Evolutionary conservation across 441 rosid genomes (phyloP).

Genomic region (Mallotus repandus): DNA sequence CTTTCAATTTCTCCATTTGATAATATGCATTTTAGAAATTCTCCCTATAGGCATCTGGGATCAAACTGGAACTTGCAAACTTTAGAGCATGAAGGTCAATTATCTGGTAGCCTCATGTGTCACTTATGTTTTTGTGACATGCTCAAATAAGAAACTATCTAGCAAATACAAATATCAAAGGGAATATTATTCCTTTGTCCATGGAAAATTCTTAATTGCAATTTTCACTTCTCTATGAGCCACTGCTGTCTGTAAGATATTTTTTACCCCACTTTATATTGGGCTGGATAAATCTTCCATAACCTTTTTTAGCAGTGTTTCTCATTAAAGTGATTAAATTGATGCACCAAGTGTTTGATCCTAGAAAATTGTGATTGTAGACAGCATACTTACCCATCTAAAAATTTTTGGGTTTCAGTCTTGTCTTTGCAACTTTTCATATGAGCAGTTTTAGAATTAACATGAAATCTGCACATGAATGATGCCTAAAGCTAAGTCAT

Average conservation of each 20-base stretch:
- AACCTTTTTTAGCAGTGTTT: background rate
- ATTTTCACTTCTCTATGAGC: background rate
- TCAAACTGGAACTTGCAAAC: background rate
- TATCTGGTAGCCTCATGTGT: background rate
- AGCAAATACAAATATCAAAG: background rate
- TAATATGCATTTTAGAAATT: background rate
- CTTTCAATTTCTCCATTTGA: background rate
- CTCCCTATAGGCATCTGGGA: background rate
- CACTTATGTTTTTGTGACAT: background rate
- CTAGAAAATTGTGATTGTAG: background rate
- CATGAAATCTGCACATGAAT: background rate
- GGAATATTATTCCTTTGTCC: background rate
- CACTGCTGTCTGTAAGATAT: background rate
- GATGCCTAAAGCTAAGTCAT: background rate
- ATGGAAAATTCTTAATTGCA: background rate
- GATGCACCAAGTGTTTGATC: background rate
- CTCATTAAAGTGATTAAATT: background rate
- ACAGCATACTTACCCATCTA: no score
- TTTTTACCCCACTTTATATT: background rate
- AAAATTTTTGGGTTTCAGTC: background rate
- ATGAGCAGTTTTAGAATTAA: background rate
- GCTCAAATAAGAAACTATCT: background rate
- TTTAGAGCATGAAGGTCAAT: background rate
- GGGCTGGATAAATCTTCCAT: background rate
- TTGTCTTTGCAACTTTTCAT: constrained; percentile 1